Evolutionary conservation across 2,329 filamentous ascomycete species (phyloP), one percentile per base, ranked within the genome.

Genomic region (Fusarium sp.): DNA sequence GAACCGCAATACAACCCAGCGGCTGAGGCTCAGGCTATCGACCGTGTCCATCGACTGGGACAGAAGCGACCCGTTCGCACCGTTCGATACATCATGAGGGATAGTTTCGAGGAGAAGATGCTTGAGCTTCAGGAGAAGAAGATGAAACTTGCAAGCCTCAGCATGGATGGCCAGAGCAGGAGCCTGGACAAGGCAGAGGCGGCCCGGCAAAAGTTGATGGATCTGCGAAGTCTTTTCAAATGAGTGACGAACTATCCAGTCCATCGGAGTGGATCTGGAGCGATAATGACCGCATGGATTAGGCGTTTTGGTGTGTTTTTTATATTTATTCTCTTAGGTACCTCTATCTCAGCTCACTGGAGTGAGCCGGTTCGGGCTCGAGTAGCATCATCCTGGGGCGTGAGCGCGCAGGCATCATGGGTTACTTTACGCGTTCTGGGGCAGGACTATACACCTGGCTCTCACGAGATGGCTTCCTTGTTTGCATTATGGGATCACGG

Each of bases 1-100:
- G 96, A 99, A 78, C 96, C 96, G 7, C 95, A 98, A 77, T 99
- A 95, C 83, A 99, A 99, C 75, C 96, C 96, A 0, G 95, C 94
- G 0, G 94, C 95, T 0, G 95, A 99, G 79, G 93, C 94, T 7
- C 96, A 99, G 81, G 96, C 96, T 3, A 87, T 98, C 9, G 96
- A 98, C 78, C 93, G 96, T 31, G 93, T 99, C 7, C 95, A 97
- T 78, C 90, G 95, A 18, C 84, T 98, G 3, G 95, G 96, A 1
- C 96, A 99, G 83, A 96, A 89, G 73, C 87, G 96, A n/a, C 88
- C 91, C 14, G 96, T 99, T 1, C 87, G 88, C n/a, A 97, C 94
- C 3, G 90, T 93, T 38, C 89, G 95, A 38, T 98, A 93, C 78
- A 91, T 98, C 74, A 98, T 98, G 94, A 85, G 88, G 24, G 85